Evolutionary conservation across 176 grass and related monocot species (phyloP).

Genomic region (Miscanthus lutarioriparius): DNA sequence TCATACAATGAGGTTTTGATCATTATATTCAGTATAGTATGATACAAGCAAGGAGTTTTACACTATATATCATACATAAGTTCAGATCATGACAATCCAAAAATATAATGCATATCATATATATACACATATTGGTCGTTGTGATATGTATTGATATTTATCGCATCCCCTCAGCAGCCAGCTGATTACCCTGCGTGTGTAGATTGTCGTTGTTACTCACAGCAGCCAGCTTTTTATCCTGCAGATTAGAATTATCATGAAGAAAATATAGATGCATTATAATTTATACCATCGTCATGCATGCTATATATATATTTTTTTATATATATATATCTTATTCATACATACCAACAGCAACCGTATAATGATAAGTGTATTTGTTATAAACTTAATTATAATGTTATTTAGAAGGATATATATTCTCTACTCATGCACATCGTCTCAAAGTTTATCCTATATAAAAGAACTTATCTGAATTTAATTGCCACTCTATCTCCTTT

Average conservation of each 20-base stretch:
- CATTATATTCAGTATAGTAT: neutral
- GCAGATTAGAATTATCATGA: neutral
- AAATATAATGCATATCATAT: neutral
- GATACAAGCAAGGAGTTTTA: neutral
- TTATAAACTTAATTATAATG: too few relatives aligned
- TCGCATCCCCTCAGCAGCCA: neutral
- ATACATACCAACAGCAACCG: neutral
- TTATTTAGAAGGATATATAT: too few relatives aligned
- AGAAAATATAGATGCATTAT: neutral
- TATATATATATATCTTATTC: neutral
- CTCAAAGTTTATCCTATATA: neutral
- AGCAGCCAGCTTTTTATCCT: neutral
- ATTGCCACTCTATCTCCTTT: neutral
- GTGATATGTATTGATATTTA: neutral
- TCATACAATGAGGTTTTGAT: neutral
- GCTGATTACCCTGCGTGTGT: neutral
- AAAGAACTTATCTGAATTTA: neutral
- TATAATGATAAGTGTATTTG: too few relatives aligned
- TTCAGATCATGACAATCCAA: neutral
- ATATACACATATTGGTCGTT: neutral
- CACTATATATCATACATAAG: neutral
- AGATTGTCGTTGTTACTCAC: neutral
- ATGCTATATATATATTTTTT: neutral
- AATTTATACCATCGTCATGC: neutral
- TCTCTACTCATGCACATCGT: neutral